These are phyloP conservation scores for Candida pseudoglaebosa DNA, from an alignment of 805 yeast genomes.

Conservation along the genomic window DNA sequence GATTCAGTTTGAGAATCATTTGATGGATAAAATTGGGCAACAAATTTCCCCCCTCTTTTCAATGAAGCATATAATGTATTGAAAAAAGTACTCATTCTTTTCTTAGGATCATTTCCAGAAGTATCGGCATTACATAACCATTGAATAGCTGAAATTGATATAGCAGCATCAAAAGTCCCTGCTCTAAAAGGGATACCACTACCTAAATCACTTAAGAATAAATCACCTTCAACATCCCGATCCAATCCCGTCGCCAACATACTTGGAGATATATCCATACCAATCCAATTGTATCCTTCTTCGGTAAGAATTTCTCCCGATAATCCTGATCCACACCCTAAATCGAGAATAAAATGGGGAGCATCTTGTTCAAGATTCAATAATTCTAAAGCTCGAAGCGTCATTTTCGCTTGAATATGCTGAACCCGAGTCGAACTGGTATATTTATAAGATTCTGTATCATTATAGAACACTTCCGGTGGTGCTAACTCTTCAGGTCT, in stretches of 20 bases:
- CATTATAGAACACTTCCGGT: conserved; percentile 93
- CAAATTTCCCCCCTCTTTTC: conserved; percentile 94
- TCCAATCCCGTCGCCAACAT: conserved; percentile 95
- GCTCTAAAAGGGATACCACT: conserved; percentile 92
- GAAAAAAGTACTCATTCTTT: conserved; percentile 76
- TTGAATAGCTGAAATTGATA: conserved; percentile 91
- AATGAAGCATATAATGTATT: conserved; percentile 81
- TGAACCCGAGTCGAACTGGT: conserved; percentile 95
- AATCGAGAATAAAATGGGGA: conserved; percentile 73
- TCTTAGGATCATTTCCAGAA: conserved; percentile 74
- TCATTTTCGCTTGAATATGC: conserved; percentile 97
- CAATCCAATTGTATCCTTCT: conserved; percentile 93
- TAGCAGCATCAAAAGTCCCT: conserved; percentile 95
- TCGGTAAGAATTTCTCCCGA: conserved; percentile 92
- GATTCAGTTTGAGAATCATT: conserved; percentile 80
- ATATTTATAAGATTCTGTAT: conserved; percentile 82
- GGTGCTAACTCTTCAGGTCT: conserved; percentile 97
- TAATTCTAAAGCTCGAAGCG: conserved; percentile 85
- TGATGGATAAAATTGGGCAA: conserved; percentile 93
- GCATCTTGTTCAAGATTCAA: conserved; percentile 61
- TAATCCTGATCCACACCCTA: conserved; percentile 97
- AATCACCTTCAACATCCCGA: conserved; percentile 89
- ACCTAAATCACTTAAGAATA: conserved; percentile 90
- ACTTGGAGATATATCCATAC: conserved; percentile 93
- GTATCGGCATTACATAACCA: conserved; percentile 98